A percentile compares a stretch with the other conserved stretches of the same genome.
Evolutionary conservation across 768 basidiomycete species (phyloP).

Genomic region (Tylopilus sp.): DNA sequence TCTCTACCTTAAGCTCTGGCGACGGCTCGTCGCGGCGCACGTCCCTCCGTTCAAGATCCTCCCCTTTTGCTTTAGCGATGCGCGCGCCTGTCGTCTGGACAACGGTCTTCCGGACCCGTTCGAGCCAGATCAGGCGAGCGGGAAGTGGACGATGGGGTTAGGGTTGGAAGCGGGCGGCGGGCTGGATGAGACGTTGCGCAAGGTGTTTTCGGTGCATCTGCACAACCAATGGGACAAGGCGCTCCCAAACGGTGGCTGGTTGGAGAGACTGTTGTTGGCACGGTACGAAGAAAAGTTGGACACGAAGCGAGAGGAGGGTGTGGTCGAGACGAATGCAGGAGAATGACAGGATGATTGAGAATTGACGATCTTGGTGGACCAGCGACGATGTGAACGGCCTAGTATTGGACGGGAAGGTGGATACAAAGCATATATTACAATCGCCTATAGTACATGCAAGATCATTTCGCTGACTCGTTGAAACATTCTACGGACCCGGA

Average conservation of each 20-base stretch:
- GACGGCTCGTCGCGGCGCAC: conserved; percentile 67
- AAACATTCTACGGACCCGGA: neutral
- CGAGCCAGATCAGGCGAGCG: conserved; percentile 46
- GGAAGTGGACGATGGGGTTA: conserved; percentile 66
- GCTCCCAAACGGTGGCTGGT: conserved; percentile 84
- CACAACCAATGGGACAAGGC: conserved; percentile 95
- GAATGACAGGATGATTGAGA: no score
- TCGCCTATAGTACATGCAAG: no score
- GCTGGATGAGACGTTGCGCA: conserved; percentile 56
- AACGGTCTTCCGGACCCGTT: conserved; percentile 95
- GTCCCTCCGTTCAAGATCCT: conserved; percentile 88
- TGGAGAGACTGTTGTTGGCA: conserved; percentile 70
- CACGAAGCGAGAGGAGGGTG: neutral
- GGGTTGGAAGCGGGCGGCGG: conserved; percentile 59
- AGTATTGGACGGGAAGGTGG: no score
- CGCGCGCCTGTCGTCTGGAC: conserved; percentile 82
- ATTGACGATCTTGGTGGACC: neutral
- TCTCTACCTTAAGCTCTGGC: conserved; percentile 89
- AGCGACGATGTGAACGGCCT: no score
- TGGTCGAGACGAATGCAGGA: no score
- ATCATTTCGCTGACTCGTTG: no score
- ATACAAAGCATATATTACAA: no score
- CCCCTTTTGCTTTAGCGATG: conserved; percentile 95
- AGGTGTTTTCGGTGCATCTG: conserved; percentile 85
- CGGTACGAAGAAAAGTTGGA: conserved; percentile 48